Conservation (phyloP, 2,329 filamentous ascomycete species). For the Calonectria pteridis region DNA sequence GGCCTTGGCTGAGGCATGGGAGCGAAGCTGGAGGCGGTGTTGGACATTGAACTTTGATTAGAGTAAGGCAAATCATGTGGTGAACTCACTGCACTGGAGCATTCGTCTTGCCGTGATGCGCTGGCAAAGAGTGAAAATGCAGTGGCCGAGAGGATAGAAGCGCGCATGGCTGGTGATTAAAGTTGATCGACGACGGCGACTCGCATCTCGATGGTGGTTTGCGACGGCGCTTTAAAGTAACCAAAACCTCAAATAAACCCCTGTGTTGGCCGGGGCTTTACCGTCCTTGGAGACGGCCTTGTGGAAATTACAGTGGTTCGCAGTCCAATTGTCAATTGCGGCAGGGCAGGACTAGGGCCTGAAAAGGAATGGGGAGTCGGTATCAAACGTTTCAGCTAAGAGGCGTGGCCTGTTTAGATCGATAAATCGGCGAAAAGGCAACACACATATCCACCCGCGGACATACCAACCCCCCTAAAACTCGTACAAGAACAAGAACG, state of each 20-base stretch:
- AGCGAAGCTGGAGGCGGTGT: neutral
- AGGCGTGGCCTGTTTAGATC: neutral
- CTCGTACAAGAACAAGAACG: neutral
- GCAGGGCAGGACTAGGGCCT: neutral
- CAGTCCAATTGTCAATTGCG: neutral
- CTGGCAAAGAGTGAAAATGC: neutral
- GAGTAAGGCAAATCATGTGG: neutral
- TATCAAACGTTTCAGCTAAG: neutral
- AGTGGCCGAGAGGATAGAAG: neutral
- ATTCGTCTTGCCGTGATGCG: neutral
- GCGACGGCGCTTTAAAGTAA: neutral
- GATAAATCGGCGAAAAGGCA: neutral
- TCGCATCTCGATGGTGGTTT: neutral
- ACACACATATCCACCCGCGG: no score
- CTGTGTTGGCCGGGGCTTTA: neutral
- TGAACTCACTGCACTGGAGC: neutral
- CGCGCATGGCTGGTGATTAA: neutral
- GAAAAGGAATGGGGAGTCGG: neutral
- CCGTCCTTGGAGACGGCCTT: neutral
- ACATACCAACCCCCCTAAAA: no score
- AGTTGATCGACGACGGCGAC: neutral
- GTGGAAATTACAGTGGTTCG: neutral
- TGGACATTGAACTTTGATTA: neutral
- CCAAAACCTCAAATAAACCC: neutral
- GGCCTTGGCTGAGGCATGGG: neutral